These are phyloP conservation scores for Cladophialophora immunda DNA, from an alignment of 2,329 filamentous ascomycete species.

Conservation along the genomic window DNA sequence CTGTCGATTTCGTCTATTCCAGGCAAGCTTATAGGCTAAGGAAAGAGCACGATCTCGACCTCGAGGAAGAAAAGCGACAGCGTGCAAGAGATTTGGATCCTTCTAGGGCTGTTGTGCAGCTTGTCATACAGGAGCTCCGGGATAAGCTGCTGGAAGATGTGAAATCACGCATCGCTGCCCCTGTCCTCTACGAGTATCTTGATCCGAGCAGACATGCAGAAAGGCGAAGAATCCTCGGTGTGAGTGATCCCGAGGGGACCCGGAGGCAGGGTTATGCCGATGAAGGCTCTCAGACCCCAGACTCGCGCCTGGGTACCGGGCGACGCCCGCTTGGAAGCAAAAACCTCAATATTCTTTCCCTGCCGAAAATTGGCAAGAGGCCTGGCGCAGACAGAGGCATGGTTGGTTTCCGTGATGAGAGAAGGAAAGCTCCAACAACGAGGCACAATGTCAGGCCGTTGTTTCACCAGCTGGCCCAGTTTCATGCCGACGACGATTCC, in stretches of 20 bases:
- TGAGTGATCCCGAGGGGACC: slow-evolving; percentile 72
- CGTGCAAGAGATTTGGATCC: slow-evolving; percentile 89
- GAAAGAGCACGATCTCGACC: slow-evolving; percentile 79
- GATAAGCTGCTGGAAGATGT: slow-evolving; percentile 90
- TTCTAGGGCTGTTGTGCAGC: slow-evolving; percentile 81
- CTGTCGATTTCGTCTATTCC: slow-evolving; percentile 36
- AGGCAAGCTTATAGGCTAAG: slow-evolving; percentile 58
- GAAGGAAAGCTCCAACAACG: slow-evolving; percentile 63
- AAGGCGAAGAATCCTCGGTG: slow-evolving; percentile 81
- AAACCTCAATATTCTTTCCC: slow-evolving; percentile 66
- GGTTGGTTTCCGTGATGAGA: slow-evolving; percentile 74
- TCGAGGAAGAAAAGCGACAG: slow-evolving; percentile 89
- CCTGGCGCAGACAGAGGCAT: slow-evolving; percentile 66
- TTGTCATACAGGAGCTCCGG: slow-evolving; percentile 79
- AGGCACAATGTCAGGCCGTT: slow-evolving; percentile 77
- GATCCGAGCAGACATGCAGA: slow-evolving; percentile 80
- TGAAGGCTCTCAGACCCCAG: slow-evolving; percentile 70
- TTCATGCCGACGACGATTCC: slow-evolving; percentile 84
- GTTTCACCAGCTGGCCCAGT: slow-evolving; percentile 78
- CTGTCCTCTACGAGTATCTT: slow-evolving; percentile 80
- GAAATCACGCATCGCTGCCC: slow-evolving; percentile 84
- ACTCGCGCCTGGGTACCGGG: slow-evolving; percentile 50
- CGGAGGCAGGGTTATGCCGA: slow-evolving; percentile 69
- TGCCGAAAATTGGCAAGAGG: slow-evolving; percentile 79
- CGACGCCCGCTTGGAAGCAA: slow-evolving; percentile 50